Base-by-base conservation (phyloP, 2,329 filamentous ascomycete genomes). In the Coccinonectria pachysandricola region DNA sequence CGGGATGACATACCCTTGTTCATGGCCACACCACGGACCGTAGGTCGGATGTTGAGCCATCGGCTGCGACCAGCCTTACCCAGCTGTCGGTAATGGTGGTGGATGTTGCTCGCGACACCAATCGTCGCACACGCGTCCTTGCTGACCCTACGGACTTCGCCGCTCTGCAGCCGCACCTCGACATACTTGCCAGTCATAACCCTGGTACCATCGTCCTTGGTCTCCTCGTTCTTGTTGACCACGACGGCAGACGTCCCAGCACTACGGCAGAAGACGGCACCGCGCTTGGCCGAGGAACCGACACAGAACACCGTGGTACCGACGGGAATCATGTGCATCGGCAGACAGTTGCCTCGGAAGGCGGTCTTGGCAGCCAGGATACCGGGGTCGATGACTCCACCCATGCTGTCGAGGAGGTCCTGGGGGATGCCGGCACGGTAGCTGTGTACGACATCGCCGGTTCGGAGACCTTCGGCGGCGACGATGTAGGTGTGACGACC, bases 21-120 rank as follows among this genome's bases (percentile, higher is more conserved):
- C 92, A 98, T 98, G 37, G 92, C 91, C 46, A 96, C 63, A 79
- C 91, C 92, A 65, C 92, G 78, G 22, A 98, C 91, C 1, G 91
- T 95, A 10, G 91, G 91, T 43, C 91, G 71, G 50, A 92, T 94
- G 51, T 91, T 91, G 41, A 96, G 60, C 87, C 86, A 95, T 49
- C 91, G 75, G 45, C 79, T 86, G 47, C 92, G 75, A 51, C 91
- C 91, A 45, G 91, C 91, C 64, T 98, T 98, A 46, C 92, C 92
- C 31, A 98, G 70, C 50, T 91, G 84, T 40, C 75, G 70, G 57
- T 92, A 93, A 42, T 94, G 84, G 55, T 86, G 80, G 53, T 94
- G 80, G 23, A 80, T 74, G 57, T 98, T 98, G 68, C 91, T 96
- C 20, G 88, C 79, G 32, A 94, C 75, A 17, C 91, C 91, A 49